Base-by-base conservation (phyloP, 2,329 filamentous ascomycete genomes). In the Diaporthe sp. region DNA sequence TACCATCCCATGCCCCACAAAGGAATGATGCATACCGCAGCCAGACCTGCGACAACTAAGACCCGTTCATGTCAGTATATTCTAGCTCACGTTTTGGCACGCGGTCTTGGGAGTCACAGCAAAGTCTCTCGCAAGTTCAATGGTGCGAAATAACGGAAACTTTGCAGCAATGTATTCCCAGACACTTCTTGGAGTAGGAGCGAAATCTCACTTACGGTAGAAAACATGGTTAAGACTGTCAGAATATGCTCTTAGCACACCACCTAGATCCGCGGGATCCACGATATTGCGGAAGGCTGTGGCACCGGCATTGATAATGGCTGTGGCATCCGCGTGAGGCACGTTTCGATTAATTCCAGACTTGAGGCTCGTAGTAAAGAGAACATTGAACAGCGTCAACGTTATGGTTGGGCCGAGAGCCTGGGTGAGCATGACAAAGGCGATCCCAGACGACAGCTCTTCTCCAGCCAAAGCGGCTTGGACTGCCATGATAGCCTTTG, bases 271-370 rank as follows among this genome's bases (percentile, higher is more conserved):
- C 1, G 74, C 72, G 2, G 76, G 33, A 1, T 77, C 52, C 0
- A 87, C 80, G 30, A 84, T 76, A 0, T 75, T 71, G 15, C 82
- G 79, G 50, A 88, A 83, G 0, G 77, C 82, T 0, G 83, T 84
- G 4, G 85, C 86, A 9, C 87, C 87, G 1, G 86, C 86, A 6
- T 76, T 69, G n/a, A 88, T 81, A 1, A 88, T 79, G 0, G 77
- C 76, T 12, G 78, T 52, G 0, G 83, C 75, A 57, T 83, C 75
- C 66, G 83, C 76, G 54, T 75, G n/a, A 64, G 60, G 60, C 28
- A 19, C 60, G 3, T 50, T n/a, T n/a, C 22, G 15, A 3, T 4
- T 8, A 3, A 66, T 25, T 42, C 17, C 12, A 6, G 60, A 30
- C 25, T 28, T 30, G 9, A 66, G 40, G 13, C 40, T 66, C 75